Evolutionary conservation across 345 rosid genomes (phyloP).

Genomic region (Fremontodendron californicum): DNA sequence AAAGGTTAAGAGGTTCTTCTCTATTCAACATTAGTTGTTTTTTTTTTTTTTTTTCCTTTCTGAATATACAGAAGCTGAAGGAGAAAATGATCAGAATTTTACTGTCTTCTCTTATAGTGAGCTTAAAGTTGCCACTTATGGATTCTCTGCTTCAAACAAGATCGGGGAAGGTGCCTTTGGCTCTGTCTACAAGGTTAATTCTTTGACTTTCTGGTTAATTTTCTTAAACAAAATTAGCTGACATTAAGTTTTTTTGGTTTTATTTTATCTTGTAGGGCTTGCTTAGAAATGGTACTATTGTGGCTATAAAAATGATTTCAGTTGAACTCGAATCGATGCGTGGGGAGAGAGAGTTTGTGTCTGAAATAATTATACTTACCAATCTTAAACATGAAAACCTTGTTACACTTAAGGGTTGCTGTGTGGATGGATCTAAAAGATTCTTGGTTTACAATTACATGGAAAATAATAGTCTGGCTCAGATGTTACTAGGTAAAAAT

Average conservation of each 20-base stretch:
- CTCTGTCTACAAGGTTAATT: slow-evolving; percentile 49
- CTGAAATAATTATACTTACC: slow-evolving; percentile 50
- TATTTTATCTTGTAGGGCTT: slow-evolving; percentile 34
- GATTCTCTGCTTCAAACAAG: slow-evolving; percentile 43
- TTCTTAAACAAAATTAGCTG: background rate
- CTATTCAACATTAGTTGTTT: slow-evolving; percentile 10
- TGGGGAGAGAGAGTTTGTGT: slow-evolving; percentile 57
- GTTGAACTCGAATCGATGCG: slow-evolving; percentile 50
- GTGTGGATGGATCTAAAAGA: slow-evolving; percentile 46
- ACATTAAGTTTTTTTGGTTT: background rate
- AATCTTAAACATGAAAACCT: slow-evolving; percentile 49
- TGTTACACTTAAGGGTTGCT: slow-evolving; percentile 50
- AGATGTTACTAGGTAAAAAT: slow-evolving; percentile 41
- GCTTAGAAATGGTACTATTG: slow-evolving; percentile 37
- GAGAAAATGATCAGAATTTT: slow-evolving; percentile 16
- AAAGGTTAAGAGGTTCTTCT: background rate
- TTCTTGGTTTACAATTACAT: slow-evolving; percentile 52
- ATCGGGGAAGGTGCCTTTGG: slow-evolving; percentile 60
- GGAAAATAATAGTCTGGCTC: slow-evolving; percentile 54
- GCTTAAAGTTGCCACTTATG: slow-evolving; percentile 36
- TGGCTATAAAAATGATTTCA: slow-evolving; percentile 50
- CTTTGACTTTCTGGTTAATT: background rate
- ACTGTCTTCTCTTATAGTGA: slow-evolving; percentile 37
- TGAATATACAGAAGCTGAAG: slow-evolving; percentile 15
- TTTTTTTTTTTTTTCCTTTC: background rate